Percentiles rank a stretch among this genome's conserved stretches.
Evolutionary conservation across 768 basidiomycete genomes (phyloP).

Genomic region (Kwoniella mangroviensis): DNA sequence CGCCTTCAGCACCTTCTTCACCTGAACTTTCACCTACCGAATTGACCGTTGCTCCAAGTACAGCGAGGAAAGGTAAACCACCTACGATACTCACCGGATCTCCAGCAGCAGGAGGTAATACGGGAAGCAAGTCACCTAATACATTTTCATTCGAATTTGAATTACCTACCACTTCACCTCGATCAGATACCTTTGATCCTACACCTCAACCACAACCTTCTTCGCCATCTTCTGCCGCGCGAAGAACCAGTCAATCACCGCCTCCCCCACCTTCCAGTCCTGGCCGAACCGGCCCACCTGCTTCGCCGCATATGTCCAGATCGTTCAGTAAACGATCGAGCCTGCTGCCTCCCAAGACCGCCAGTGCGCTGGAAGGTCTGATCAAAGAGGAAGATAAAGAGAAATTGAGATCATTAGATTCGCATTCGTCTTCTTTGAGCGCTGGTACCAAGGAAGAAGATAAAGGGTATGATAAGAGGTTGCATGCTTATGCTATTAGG

Average conservation of each 20-base stretch:
- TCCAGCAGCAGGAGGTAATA: not conserved
- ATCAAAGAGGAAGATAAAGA: constrained; percentile 9
- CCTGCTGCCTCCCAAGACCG: constrained; percentile 52
- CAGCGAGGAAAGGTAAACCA: constrained; percentile 25
- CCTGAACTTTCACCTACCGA: constrained; percentile 10
- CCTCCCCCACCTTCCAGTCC: not conserved
- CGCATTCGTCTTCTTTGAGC: constrained; percentile 11
- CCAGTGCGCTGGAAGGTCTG: constrained; percentile 40
- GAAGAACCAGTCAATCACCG: constrained; percentile 3
- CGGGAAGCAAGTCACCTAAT: constrained; percentile 4
- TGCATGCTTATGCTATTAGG: constrained; percentile 56
- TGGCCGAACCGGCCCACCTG: constrained; percentile 28
- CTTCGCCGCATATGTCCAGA: constrained; percentile 54
- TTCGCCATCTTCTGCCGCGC: constrained; percentile 5
- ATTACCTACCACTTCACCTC: constrained; percentile 53
- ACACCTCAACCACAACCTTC: constrained; percentile 16
- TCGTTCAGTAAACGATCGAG: constrained; percentile 55
- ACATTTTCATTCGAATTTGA: constrained; percentile 55
- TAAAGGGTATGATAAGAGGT: constrained; percentile 49
- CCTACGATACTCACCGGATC: constrained; percentile 37
- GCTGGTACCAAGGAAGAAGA: constrained; percentile 22
- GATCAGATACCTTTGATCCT: constrained; percentile 55
- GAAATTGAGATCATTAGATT: constrained; percentile 10
- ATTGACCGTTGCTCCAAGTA: not conserved
- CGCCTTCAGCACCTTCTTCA: constrained; percentile 9